Evolutionary conservation across 78 protist species (phyloP), one percentile per base, ranked within the genome.

Genomic region (Dictyostelium citrinum): DNA sequence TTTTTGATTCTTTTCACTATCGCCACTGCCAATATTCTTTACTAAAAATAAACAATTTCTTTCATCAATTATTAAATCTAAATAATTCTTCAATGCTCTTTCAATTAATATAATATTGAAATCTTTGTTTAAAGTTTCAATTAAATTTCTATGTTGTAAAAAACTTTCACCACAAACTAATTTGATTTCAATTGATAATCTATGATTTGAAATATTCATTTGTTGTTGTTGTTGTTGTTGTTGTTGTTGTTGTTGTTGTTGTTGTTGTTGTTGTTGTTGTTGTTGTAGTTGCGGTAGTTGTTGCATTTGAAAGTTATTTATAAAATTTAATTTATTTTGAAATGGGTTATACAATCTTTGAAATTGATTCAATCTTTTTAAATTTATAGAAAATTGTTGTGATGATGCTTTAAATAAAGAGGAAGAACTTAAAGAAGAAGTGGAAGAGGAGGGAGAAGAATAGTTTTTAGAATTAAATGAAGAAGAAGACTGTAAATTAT

Each of bases 21-120:
- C 31, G 11, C 3, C 27, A 10, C 17, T 64, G 27, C 31, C 70
- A 60, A 22, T 24, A 39, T 33, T 27, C 17, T 39, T 67, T 39
- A 35, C 29, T 11, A 39, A 46, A 12, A 78, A 10, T 11, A 88
- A 16, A 37, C 83, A 76, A 67, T 88, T 76, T 33, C 70, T 45
- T 67, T 88, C 93, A 49, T 88, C 93, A 14, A 88, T 29, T 29
- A 88, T 24, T n/a, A 78, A 43, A n/a, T 61, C 64, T 9, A 35
- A 45, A 43, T 78, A 6, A 45, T 68, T 14, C 3, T 31, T 49
- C 22, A 78, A 43, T n/a, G 80, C 9, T 88, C 93, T 55, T 64
- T 88, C 93, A 20, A 78, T 31, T 5, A 78, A 60, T 33, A 8
- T 17, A 11, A 88, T 67, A 46, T 88, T 88, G 70, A 41, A 78